phyloP scores from a whole-genome alignment of 2,329 filamentous ascomycete genomes.

The Polytolypa hystricis region DNA sequence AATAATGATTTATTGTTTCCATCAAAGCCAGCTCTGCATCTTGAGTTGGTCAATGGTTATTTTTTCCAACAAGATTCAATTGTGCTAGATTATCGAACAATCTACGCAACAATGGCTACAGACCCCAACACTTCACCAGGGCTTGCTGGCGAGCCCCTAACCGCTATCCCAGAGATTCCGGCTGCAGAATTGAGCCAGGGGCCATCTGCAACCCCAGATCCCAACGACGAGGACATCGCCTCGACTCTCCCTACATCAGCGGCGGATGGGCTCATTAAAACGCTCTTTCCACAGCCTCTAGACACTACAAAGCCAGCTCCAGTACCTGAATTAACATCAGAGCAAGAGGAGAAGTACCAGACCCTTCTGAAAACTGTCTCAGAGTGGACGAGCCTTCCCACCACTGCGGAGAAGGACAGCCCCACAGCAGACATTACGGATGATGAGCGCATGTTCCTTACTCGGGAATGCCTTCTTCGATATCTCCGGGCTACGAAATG shows the following conservation, averaged over 20 bases:
- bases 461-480: conserved; percentile 79
- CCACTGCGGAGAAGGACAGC: conserved; percentile 48
- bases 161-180: background rate
- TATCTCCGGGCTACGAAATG: conserved; percentile 94
- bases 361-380: conserved; percentile 59
- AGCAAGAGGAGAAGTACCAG: conserved; percentile 75
- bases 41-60: too few relatives aligned
- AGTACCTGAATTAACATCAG: conserved; percentile 53
- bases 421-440: conserved; percentile 58
- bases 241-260: conserved; percentile 28
- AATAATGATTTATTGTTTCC: too few relatives aligned
- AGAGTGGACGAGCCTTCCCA: conserved; percentile 59
- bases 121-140: conserved; percentile 5
- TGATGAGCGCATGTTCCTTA: conserved; percentile 78
- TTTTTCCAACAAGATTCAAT: too few relatives aligned
- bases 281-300: conserved; percentile 49
- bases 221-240: conserved; percentile 10
- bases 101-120: background rate
- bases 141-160: conserved; percentile 7
- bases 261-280: conserved; percentile 36
- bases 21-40: too few relatives aligned
- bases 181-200: conserved; percentile 1
- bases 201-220: conserved; percentile 1
- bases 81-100: too few relatives aligned
- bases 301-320: conserved; percentile 47